phyloP scores from a whole-genome alignment of 176 grass and related monocot species.

The Aechmea fasciata region DNA sequence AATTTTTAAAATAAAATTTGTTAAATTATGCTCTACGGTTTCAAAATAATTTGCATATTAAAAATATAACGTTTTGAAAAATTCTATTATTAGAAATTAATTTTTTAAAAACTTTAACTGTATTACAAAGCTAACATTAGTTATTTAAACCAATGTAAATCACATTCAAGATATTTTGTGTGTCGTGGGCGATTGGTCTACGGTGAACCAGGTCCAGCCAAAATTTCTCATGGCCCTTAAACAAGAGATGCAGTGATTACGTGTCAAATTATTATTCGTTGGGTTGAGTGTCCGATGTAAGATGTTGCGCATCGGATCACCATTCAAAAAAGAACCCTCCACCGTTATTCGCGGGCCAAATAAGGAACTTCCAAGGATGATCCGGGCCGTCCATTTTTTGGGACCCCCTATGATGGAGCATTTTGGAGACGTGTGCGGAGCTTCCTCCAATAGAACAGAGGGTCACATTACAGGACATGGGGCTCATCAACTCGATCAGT shows the following conservation, averaged over 20 bases:
- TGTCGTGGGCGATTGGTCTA: too few species aligned
- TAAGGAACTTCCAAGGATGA: not conserved
- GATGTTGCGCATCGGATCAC: not conserved
- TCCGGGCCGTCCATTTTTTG: not conserved
- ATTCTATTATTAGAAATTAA: too few species aligned
- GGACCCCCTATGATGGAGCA: not conserved
- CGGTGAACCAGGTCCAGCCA: too few species aligned
- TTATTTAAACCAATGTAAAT: too few species aligned
- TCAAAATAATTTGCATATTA: too few species aligned
- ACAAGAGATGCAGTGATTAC: not conserved
- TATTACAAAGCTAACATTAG: too few species aligned
- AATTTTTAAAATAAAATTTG: too few species aligned
- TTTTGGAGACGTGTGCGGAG: not conserved
- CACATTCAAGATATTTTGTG: too few species aligned
- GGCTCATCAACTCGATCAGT: not conserved
- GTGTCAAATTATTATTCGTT: not conserved
- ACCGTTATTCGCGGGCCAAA: constrained; percentile 2
- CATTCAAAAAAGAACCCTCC: not conserved
- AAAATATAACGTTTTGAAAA: too few species aligned
- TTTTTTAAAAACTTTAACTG: too few species aligned
- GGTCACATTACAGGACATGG: not conserved
- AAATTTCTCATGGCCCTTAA: too few species aligned
- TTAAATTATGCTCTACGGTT: too few species aligned
- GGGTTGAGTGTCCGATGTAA: not conserved
- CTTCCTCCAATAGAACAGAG: not conserved